Conservation (phyloP, 192 early-diverging fungal species). For the Linnemannia hyalina region DNA sequence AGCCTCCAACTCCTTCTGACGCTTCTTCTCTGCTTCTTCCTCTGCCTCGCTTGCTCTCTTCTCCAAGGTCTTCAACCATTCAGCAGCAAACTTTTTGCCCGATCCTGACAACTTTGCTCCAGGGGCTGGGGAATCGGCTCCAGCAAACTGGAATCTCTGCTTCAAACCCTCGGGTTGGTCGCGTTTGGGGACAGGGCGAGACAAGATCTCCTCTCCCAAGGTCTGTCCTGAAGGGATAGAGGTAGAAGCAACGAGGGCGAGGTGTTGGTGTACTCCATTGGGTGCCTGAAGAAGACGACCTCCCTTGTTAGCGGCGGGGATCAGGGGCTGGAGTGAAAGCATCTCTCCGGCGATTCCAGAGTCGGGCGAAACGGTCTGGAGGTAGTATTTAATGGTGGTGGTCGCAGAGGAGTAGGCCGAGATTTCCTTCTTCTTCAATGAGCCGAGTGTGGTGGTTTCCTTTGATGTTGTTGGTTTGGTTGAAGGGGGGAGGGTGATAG, state of each 20-base stretch:
- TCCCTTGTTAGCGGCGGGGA: slow-evolving; percentile 28
- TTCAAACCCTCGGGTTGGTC: slow-evolving; percentile 64
- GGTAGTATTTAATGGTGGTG: slow-evolving; percentile 41
- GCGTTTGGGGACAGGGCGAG: slow-evolving; percentile 55
- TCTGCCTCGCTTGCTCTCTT: slow-evolving; percentile 20
- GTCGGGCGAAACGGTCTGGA: slow-evolving; percentile 36
- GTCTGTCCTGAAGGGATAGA: slow-evolving; percentile 40
- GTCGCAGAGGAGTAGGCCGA: slow-evolving; percentile 15
- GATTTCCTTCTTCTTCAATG: slow-evolving; percentile 51
- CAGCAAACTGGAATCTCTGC: slow-evolving; percentile 63
- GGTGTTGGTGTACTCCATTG: slow-evolving; percentile 28
- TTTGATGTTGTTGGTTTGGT: slow-evolving; percentile 15
- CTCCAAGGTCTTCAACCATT: slow-evolving; percentile 37
- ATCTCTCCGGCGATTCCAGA: slow-evolving; percentile 54
- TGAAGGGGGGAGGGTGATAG: slow-evolving; percentile 21
- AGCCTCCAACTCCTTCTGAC: neutral
- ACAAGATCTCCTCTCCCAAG: slow-evolving; percentile 58
- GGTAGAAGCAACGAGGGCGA: slow-evolving; percentile 33
- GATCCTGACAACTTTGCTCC: slow-evolving; percentile 34
- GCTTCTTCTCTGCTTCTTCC: slow-evolving; percentile 14
- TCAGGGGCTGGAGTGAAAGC: slow-evolving; percentile 28
- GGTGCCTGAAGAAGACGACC: slow-evolving; percentile 46
- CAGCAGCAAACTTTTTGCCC: slow-evolving; percentile 43
- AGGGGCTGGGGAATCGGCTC: slow-evolving; percentile 57
- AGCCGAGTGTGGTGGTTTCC: slow-evolving; percentile 4